Evolutionary conservation across 495 filamentous ascomycete genomes (phyloP).

Genomic region (Usnea hakonensis): DNA sequence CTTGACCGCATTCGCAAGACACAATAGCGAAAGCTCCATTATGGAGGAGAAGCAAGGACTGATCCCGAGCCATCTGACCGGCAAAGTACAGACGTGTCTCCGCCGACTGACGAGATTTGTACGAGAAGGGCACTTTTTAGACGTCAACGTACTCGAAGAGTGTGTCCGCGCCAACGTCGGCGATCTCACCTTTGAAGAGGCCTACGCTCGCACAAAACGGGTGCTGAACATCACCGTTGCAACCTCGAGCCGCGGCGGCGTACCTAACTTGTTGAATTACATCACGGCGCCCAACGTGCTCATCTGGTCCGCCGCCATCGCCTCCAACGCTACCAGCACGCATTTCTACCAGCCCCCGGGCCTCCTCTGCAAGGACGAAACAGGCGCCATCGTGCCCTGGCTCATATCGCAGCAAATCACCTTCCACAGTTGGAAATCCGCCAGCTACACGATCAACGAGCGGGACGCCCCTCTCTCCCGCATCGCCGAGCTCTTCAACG

Average conservation of each 20-base stretch:
- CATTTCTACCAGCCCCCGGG: conserved; percentile 59
- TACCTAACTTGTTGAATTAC: conserved; percentile 84
- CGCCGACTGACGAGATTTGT: conserved; percentile 59
- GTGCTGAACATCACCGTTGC: conserved; percentile 90
- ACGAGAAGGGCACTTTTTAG: conserved; percentile 72
- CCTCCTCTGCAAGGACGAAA: conserved; percentile 75
- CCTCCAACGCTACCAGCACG: conserved; percentile 74
- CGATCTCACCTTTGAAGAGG: conserved; percentile 90
- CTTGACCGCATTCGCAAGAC: conserved; percentile 63
- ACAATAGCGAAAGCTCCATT: conserved; percentile 17
- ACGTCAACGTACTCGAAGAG: conserved; percentile 73
- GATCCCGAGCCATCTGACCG: conserved; percentile 23
- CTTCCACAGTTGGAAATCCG: conserved; percentile 61
- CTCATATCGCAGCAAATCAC: conserved; percentile 36
- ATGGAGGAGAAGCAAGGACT: conserved; percentile 22
- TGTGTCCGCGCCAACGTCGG: conserved; percentile 81
- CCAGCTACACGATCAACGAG: conserved; percentile 53
- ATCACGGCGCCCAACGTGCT: conserved; percentile 92
- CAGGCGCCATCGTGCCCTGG: conserved; percentile 77
- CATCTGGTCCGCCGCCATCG: conserved; percentile 88
- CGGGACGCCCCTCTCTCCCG: conserved; percentile 73
- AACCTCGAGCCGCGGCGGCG: conserved; percentile 60
- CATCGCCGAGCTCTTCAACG: conserved; percentile 87
- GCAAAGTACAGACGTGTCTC: conserved; percentile 49
- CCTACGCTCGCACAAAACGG: conserved; percentile 75